phyloP scores from a whole-genome alignment of 208 protist species.

The Wallacemonas sp. region DNA sequence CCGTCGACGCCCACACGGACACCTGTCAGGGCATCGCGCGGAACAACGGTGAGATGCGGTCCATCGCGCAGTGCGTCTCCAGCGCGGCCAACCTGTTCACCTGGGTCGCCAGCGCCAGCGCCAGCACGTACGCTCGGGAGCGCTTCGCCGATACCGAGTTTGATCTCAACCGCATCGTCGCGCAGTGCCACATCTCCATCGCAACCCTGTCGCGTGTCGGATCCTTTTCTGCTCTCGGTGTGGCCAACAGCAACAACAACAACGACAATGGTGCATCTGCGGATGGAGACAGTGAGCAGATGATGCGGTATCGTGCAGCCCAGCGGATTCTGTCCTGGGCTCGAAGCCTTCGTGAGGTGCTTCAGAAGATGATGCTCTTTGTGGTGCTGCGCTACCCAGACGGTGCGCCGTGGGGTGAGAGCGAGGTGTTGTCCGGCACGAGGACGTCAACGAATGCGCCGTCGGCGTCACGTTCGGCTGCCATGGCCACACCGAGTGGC shows the following conservation, averaged over 20 bases:
- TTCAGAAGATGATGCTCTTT: constrained; percentile 32
- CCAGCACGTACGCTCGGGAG: constrained; percentile 2
- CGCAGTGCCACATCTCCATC: constrained; percentile 22
- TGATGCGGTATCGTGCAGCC: neutral
- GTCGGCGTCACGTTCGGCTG: no score
- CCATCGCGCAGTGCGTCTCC: constrained; percentile 27
- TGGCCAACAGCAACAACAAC: no score
- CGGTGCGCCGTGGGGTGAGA: constrained; percentile 29
- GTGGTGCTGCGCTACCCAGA: constrained; percentile 35
- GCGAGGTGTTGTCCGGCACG: no score
- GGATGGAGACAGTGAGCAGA: constrained; percentile 20
- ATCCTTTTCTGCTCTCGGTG: no score
- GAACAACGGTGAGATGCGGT: constrained; percentile 22
- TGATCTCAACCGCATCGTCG: constrained; percentile 36
- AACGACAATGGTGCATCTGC: neutral
- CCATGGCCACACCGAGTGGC: no score
- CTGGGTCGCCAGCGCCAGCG: constrained; percentile 32
- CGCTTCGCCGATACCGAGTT: constrained; percentile 15
- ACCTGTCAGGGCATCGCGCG: constrained; percentile 25
- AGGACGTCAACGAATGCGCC: no score
- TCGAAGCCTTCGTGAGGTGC: constrained; percentile 26
- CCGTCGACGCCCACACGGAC: constrained; percentile 27
- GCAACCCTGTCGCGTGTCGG: constrained; percentile 2
- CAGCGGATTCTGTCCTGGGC: constrained; percentile 24
- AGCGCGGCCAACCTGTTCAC: constrained; percentile 43